Evolutionary conservation across 441 rosid genomes (phyloP).

Genomic region (Aleurites moluccanus): DNA sequence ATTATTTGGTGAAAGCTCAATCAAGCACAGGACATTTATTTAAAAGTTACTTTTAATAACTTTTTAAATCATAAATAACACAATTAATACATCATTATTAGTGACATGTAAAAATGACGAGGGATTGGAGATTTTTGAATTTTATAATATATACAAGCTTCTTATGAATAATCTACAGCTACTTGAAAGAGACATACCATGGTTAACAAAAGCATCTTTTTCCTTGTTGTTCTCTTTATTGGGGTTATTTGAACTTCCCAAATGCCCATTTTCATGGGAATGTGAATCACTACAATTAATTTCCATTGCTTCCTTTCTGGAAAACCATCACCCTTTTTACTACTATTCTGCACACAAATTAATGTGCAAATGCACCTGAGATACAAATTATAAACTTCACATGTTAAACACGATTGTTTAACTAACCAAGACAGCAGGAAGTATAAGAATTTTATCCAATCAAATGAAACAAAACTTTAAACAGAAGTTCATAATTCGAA

Average conservation of each 20-base stretch:
- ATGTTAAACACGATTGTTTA: not conserved
- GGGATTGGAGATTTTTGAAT: not conserved
- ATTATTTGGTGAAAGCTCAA: too few relatives aligned
- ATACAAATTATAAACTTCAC: not conserved
- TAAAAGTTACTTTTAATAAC: not conserved
- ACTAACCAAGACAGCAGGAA: not conserved
- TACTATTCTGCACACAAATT: conserved; percentile 4
- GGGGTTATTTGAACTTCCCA: conserved; percentile 20
- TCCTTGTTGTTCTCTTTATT: conserved; percentile 23
- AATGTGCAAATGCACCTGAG: not conserved
- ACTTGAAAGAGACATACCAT: conserved; percentile 29
- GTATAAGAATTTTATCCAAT: too few relatives aligned
- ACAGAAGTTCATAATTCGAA: not conserved
- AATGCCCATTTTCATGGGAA: conserved; percentile 26
- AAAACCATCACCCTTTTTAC: conserved; percentile 27
- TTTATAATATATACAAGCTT: not conserved
- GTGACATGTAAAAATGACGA: not conserved
- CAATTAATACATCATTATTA: not conserved
- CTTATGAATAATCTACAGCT: not conserved
- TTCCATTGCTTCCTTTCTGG: conserved; percentile 32
- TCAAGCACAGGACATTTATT: not conserved
- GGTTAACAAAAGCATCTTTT: conserved; percentile 33
- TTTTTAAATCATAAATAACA: not conserved
- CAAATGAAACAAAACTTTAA: not conserved
- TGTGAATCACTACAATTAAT: conserved; percentile 24